Evolutionary conservation across 805 yeast species (phyloP).

Genomic region (Suhomyces tanzawaensis): DNA sequence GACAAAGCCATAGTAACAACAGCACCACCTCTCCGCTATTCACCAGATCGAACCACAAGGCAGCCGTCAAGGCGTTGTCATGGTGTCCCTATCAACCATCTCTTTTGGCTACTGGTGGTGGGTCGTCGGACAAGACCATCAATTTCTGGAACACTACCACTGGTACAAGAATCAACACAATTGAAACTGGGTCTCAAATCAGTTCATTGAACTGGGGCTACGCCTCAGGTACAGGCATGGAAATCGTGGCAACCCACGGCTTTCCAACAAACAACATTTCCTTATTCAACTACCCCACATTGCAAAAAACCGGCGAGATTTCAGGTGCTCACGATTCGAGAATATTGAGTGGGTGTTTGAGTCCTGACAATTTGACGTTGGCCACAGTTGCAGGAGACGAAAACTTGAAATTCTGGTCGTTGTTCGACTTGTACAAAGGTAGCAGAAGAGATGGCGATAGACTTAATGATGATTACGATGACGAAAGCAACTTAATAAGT

Average conservation of each 20-base stretch:
- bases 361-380: slow-evolving; percentile 86
- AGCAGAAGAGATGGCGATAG: slow-evolving; percentile 19
- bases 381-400: slow-evolving; percentile 98
- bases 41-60: slow-evolving; percentile 76
- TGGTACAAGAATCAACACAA: slow-evolving; percentile 80
- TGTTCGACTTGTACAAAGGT: slow-evolving; percentile 58
- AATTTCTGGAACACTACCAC: slow-evolving; percentile 95
- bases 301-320: slow-evolving; percentile 86
- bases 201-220: slow-evolving; percentile 93
- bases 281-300: slow-evolving; percentile 80
- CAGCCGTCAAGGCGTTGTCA: slow-evolving; percentile 92
- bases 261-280: slow-evolving; percentile 83
- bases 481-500: slow-evolving; percentile 9
- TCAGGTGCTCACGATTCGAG: slow-evolving; percentile 85
- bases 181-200: slow-evolving; percentile 91
- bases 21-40: slow-evolving; percentile 53
- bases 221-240: slow-evolving; percentile 67
- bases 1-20: slow-evolving; percentile 40
- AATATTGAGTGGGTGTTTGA: slow-evolving; percentile 74
- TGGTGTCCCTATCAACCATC: slow-evolving; percentile 91
- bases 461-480: slow-evolving; percentile 13
- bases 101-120: slow-evolving; percentile 95
- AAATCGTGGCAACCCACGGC: slow-evolving; percentile 92
- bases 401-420: slow-evolving; percentile 89
- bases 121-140: slow-evolving; percentile 81